A percentile compares a stretch with the other conserved stretches of the same genome.
These are phyloP conservation scores for Vigna mungo DNA, from an alignment of 306 rosid species.

Conservation along the genomic window DNA sequence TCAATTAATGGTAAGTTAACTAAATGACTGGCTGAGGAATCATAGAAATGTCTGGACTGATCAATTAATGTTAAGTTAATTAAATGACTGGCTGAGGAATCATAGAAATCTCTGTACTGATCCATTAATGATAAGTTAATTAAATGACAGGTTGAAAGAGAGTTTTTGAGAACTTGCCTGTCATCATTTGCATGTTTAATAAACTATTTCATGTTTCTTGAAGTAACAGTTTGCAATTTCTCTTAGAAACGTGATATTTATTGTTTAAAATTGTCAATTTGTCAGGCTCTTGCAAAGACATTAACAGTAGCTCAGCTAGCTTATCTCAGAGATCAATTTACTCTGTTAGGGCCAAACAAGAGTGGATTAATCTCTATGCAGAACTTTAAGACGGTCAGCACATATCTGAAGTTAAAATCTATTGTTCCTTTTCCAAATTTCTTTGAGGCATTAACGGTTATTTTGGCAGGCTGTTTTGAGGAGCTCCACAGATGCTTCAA, in stretches of 20 bases:
- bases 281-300: conserved; percentile 82
- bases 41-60: too few species aligned
- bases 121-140: conserved; percentile 8
- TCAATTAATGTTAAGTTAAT: too few species aligned
- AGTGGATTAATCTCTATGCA: conserved; percentile 79
- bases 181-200: not conserved
- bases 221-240: not conserved
- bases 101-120: conserved; percentile 3
- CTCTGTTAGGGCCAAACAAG: conserved; percentile 69
- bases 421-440: conserved; percentile 21
- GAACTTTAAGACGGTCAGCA: conserved; percentile 76
- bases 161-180: not conserved
- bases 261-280: conserved; percentile 29
- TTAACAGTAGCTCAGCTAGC: conserved; percentile 64
- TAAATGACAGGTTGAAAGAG: not conserved
- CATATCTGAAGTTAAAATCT: not conserved
- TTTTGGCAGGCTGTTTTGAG: conserved; percentile 63
- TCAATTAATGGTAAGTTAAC: too few species aligned
- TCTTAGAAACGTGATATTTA: conserved; percentile 19
- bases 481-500: conserved; percentile 73
- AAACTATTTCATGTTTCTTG: not conserved
- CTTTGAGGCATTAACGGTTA: conserved; percentile 34
- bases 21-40: too few species aligned
- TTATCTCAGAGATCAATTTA: conserved; percentile 73
- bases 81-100: not conserved